These are phyloP conservation scores for Magnolia sinica DNA, from an alignment of 164 flowering plant genomes.

Conservation along the genomic window DNA sequence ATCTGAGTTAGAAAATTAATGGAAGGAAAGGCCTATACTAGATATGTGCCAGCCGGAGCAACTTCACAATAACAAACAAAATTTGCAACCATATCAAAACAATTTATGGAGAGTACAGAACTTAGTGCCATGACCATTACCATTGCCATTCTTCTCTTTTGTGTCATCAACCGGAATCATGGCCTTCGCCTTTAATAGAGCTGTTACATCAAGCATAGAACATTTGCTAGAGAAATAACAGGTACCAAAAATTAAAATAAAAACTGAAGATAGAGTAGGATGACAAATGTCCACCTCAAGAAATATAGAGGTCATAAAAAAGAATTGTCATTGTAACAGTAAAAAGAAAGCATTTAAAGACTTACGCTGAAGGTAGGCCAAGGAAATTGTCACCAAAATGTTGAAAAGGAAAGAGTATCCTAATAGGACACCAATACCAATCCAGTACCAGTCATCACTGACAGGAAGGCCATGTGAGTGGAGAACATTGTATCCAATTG, in stretches of 20 bases:
- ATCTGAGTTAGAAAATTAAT: not conserved
- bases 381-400: slow-evolving; percentile 48
- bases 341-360: slow-evolving; percentile 5
- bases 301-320: not conserved
- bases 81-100: not conserved
- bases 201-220: slow-evolving; percentile 29
- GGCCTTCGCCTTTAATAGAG: slow-evolving; percentile 48
- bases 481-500: slow-evolving; percentile 63
- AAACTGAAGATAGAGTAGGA: not conserved
- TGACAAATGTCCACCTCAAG: not conserved
- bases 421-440: slow-evolving; percentile 60
- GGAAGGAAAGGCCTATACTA: not conserved
- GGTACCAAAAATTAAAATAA: no score
- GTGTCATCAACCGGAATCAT: slow-evolving; percentile 29
- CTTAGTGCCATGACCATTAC: slow-evolving; percentile 10
- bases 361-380: slow-evolving; percentile 76
- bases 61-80: not conserved
- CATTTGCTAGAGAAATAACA: not conserved
- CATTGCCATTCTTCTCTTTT: slow-evolving; percentile 21
- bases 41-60: not conserved
- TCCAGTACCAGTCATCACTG: slow-evolving; percentile 70
- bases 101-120: not conserved
- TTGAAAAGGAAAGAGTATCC: slow-evolving; percentile 60
- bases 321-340: not conserved
- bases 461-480: slow-evolving; percentile 43